These are phyloP conservation scores for Fusarium sublunatum DNA, from an alignment of 2,329 filamentous ascomycete species.

Conservation along the genomic window DNA sequence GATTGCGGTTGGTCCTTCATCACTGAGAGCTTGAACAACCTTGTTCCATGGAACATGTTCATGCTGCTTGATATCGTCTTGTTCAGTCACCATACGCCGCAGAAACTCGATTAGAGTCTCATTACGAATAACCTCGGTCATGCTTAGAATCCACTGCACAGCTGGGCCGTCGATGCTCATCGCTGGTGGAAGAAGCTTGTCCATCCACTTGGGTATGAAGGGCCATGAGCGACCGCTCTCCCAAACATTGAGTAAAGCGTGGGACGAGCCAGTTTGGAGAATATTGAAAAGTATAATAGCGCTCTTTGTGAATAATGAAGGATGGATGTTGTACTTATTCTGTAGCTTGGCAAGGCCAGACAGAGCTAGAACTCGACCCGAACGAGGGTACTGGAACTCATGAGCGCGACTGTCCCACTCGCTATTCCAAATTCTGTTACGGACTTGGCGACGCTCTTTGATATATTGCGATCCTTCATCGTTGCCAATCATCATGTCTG, in stretches of 20 bases:
- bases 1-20: constrained; percentile 49
- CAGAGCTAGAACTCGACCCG: constrained; percentile 47
- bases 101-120: constrained; percentile 49
- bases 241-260: constrained; percentile 52
- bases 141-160: constrained; percentile 52
- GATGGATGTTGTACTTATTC: constrained; percentile 36
- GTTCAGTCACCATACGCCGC: constrained; percentile 43
- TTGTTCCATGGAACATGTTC: constrained; percentile 52
- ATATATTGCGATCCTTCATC: constrained; percentile 41
- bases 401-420: constrained; percentile 43
- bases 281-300: constrained; percentile 52
- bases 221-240: constrained; percentile 53
- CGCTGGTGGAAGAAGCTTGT: constrained; percentile 49
- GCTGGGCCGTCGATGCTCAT: constrained; percentile 55
- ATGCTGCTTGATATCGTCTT: constrained; percentile 42
- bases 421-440: constrained; percentile 47
- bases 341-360: constrained; percentile 42
- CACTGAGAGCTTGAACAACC: constrained; percentile 47
- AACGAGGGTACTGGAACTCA: constrained; percentile 48
- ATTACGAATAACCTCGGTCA: constrained; percentile 41
- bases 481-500: constrained; percentile 51
- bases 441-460: constrained; percentile 35
- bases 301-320: constrained; percentile 48
- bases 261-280: constrained; percentile 47
- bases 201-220: constrained; percentile 53